Percentiles rank a stretch among this genome's conserved stretches.
These are phyloP conservation scores for Dissophora globulifera DNA, from an alignment of 192 early-diverging fungal species.

Conservation along the genomic window DNA sequence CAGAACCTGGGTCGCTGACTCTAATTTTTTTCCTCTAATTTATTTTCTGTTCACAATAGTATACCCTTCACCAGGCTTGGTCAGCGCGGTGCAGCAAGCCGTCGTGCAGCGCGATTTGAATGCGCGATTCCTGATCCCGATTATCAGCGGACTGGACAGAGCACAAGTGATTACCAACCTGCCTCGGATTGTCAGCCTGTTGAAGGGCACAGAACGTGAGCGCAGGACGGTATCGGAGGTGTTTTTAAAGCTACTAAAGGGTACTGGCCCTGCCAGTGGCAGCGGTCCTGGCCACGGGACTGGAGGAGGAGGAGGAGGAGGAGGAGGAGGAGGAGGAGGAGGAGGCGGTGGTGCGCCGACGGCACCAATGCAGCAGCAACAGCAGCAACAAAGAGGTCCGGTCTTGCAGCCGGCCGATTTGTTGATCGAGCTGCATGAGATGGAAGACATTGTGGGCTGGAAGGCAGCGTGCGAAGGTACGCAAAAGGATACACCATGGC, in stretches of 20 bases:
- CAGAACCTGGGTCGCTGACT: neutral
- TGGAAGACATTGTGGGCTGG: constrained; percentile 74
- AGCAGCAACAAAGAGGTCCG: constrained; percentile 21
- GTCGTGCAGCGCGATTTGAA: constrained; percentile 67
- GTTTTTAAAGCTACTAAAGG: constrained; percentile 67
- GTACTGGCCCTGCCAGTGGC: too few species aligned
- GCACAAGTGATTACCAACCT: constrained; percentile 66
- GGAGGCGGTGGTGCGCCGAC: too few species aligned
- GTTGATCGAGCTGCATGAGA: constrained; percentile 72
- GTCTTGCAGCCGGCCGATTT: constrained; percentile 72
- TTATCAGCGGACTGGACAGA: constrained; percentile 72
- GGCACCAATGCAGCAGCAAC: neutral
- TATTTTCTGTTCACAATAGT: constrained; percentile 27
- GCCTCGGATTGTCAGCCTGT: constrained; percentile 68
- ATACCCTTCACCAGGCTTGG: constrained; percentile 60
- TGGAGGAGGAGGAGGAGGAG: constrained; percentile 11
- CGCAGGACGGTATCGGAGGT: constrained; percentile 69
- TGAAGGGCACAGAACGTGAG: constrained; percentile 72
- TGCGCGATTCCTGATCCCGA: constrained; percentile 74
- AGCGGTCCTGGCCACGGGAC: too few species aligned
- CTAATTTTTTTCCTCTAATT: constrained; percentile 5
- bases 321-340: too few species aligned
- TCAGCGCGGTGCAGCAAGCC: constrained; percentile 63
- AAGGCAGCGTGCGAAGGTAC: constrained; percentile 76
- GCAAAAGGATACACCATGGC: neutral